Conservation (phyloP, 441 rosid species). For the Populus hybrid region DNA sequence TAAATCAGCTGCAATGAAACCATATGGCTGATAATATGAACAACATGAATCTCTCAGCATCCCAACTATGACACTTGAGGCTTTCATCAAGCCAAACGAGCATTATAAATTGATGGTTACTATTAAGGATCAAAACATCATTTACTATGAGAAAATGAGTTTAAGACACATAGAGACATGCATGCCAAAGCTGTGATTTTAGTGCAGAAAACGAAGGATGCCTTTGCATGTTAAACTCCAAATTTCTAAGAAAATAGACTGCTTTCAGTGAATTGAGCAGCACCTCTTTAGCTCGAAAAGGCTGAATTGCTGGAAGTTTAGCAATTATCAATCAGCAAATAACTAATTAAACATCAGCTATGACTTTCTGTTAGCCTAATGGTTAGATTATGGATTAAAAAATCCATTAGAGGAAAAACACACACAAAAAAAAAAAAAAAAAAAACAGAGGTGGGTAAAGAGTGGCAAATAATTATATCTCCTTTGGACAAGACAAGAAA, state of each 20-base stretch:
- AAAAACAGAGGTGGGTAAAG: neutral
- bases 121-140: neutral
- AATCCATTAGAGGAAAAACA: neutral
- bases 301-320: constrained; percentile 19
- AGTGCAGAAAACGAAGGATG: neutral
- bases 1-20: neutral
- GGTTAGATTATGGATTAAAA: neutral
- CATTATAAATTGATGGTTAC: neutral
- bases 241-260: constrained; percentile 10
- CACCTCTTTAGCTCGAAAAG: constrained; percentile 8
- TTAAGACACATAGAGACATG: neutral
- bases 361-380: neutral
- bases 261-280: constrained; percentile 5
- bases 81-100: neutral
- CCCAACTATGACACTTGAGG: neutral
- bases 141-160: neutral
- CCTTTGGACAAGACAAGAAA: neutral
- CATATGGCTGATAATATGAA: neutral
- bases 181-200: neutral
- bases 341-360: neutral
- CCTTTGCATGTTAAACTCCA: constrained; percentile 17
- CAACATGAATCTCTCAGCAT: neutral
- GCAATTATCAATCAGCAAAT: constrained; percentile 2
- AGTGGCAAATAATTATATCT: neutral
- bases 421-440: too few relatives aligned